phyloP scores from a whole-genome alignment of 179 eudicot genomes.

The Nepenthes alata region DNA sequence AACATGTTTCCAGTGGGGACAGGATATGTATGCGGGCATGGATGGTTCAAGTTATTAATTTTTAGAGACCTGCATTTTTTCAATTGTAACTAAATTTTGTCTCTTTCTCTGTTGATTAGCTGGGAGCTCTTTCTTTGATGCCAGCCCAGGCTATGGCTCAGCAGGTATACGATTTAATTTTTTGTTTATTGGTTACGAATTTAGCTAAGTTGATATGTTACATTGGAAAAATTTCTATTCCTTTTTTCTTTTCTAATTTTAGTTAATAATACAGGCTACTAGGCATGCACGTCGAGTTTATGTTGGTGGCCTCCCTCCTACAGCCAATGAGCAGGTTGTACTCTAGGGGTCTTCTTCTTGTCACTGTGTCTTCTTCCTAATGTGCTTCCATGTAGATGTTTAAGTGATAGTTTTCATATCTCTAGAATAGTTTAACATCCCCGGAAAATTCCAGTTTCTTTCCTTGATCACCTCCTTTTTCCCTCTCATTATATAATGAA shows the following conservation, averaged over 20 bases:
- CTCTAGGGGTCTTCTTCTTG: background rate
- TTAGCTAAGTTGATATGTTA: background rate
- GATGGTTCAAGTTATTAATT: background rate
- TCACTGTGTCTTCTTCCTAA: background rate
- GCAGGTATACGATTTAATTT: conserved; percentile 30
- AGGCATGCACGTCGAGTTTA: conserved; percentile 91
- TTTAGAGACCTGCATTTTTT: background rate
- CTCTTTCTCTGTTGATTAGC: conserved; percentile 8
- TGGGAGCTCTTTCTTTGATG: conserved; percentile 49
- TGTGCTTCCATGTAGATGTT: no score
- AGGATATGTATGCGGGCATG: conserved; percentile 36
- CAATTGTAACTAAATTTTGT: background rate
- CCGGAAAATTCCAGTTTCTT: no score
- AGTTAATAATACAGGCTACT: conserved; percentile 41
- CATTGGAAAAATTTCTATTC: background rate
- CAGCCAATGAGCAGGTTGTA: conserved; percentile 78
- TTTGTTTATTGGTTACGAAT: background rate
- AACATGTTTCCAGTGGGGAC: conserved; percentile 55
- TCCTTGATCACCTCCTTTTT: no score
- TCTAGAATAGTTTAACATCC: no score
- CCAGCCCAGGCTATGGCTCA: conserved; percentile 69
- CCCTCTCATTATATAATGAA: no score
- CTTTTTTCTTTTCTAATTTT: background rate
- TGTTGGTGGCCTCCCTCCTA: conserved; percentile 86
- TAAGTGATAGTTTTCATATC: no score